A percentile compares a stretch with the other conserved stretches of the same genome.
These are phyloP conservation scores for Colletotrichum lupini DNA, from an alignment of 2,329 filamentous ascomycete genomes.

Conservation along the genomic window DNA sequence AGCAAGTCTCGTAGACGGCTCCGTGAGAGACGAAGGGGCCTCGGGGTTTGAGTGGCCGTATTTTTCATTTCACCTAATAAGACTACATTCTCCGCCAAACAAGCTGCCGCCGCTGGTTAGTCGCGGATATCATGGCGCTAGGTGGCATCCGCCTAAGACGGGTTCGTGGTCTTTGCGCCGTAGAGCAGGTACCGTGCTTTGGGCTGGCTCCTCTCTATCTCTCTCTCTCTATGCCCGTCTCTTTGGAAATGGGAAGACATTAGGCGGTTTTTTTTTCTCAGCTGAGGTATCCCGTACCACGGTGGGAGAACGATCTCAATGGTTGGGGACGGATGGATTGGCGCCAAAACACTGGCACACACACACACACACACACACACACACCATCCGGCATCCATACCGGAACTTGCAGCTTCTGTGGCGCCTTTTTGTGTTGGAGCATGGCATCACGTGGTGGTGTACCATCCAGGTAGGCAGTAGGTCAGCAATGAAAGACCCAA, in stretches of 20 bases:
- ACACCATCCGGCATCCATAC: constrained; percentile 7
- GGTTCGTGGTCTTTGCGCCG: constrained; percentile 8
- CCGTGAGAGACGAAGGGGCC: neutral
- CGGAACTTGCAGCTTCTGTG: constrained; percentile 32
- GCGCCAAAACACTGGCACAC: constrained; percentile 25
- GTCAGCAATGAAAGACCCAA: constrained; percentile 6
- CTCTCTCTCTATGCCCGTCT: neutral
- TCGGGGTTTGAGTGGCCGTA: constrained; percentile 10
- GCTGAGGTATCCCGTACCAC: neutral
- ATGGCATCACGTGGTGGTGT: constrained; percentile 1
- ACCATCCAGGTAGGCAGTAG: constrained; percentile 31
- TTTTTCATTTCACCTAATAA: constrained; percentile 31
- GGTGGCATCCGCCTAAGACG: constrained; percentile 6
- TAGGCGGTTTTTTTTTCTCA: neutral
- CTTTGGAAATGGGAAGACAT: neutral
- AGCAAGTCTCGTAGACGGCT: constrained; percentile 16
- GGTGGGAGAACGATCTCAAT: neutral
- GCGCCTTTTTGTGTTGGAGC: constrained; percentile 3
- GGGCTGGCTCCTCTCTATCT: neutral
- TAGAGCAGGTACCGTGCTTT: constrained; percentile 2
- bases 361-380: neutral
- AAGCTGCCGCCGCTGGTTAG: constrained; percentile 23
- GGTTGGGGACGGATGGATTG: constrained; percentile 10
- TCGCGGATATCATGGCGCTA: constrained; percentile 24
- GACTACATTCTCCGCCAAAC: constrained; percentile 33